These are phyloP conservation scores for Scleroderma bovista DNA, from an alignment of 768 basidiomycete species.

Conservation along the genomic window DNA sequence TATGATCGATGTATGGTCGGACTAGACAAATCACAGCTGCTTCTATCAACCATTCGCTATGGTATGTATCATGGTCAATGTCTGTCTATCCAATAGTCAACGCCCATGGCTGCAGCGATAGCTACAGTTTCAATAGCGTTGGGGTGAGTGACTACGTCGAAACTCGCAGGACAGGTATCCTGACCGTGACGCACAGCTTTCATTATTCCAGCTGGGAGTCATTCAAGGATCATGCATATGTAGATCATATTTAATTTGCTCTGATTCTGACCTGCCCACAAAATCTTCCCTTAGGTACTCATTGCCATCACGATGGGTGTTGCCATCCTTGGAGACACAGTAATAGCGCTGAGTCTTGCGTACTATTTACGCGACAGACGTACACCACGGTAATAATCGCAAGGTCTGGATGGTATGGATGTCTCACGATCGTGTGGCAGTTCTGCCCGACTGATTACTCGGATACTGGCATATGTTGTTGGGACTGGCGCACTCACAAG, in stretches of 20 bases:
- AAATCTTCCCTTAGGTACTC: not conserved
- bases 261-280: not conserved
- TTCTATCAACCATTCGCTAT: not conserved
- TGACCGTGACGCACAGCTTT: not conserved
- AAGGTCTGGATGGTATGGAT: too few relatives aligned
- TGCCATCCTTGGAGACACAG: not conserved
- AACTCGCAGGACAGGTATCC: not conserved
- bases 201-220: not conserved
- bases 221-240: constrained; percentile 1
- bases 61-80: not conserved
- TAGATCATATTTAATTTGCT: not conserved
- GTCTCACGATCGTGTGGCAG: not conserved
- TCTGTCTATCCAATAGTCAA: not conserved
- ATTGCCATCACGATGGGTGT: not conserved
- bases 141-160: not conserved
- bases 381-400: not conserved
- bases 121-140: not conserved
- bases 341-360: not conserved
- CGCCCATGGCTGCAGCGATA: not conserved
- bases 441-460: constrained; percentile 3
- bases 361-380: not conserved
- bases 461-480: constrained; percentile 6
- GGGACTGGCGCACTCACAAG: constrained; percentile 8
- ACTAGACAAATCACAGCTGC: not conserved
- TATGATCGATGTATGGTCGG: not conserved